Evolutionary conservation across 179 eudicot species (phyloP).

Genomic region (Corrigiola litoralis): DNA sequence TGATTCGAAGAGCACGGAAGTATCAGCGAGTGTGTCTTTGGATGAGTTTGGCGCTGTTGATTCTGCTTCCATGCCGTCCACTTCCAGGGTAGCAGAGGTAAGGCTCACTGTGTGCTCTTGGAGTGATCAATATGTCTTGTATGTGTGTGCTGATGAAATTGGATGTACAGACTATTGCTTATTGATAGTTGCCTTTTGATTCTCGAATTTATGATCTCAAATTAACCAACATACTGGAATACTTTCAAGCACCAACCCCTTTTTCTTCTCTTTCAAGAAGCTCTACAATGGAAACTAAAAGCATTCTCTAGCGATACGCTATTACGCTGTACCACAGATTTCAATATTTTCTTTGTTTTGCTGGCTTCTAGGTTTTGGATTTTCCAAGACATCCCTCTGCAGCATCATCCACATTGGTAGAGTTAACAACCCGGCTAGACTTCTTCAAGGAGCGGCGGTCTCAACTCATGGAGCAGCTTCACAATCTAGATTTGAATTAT

Average conservation of each 20-base stretch:
- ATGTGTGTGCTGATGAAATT: background rate
- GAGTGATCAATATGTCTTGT: background rate
- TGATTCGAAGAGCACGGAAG: constrained; percentile 63
- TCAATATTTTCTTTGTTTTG: background rate
- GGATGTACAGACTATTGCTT: background rate
- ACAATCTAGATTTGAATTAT: constrained; percentile 77
- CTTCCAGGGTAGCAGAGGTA: constrained; percentile 67
- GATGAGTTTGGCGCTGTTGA: constrained; percentile 75
- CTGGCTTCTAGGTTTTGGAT: constrained; percentile 48
- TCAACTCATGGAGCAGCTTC: constrained; percentile 97
- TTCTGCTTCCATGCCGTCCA: constrained; percentile 60
- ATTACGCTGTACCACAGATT: too few relatives aligned
- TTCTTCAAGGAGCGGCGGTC: constrained; percentile 95
- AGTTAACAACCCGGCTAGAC: constrained; percentile 88
- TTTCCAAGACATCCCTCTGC: constrained; percentile 56
- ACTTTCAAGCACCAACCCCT: too few relatives aligned
- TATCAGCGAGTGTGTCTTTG: constrained; percentile 47
- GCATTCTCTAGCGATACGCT: background rate
- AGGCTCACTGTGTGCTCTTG: constrained; percentile 3
- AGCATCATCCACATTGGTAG: constrained; percentile 83
- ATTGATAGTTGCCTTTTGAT: too few relatives aligned
- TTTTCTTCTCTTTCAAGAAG: background rate
- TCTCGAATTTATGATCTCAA: too few relatives aligned
- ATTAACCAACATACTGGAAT: too few relatives aligned
- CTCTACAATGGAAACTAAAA: background rate